Base-by-base conservation (phyloP, 345 rosid species). In the Melaleuca alternifolia region DNA sequence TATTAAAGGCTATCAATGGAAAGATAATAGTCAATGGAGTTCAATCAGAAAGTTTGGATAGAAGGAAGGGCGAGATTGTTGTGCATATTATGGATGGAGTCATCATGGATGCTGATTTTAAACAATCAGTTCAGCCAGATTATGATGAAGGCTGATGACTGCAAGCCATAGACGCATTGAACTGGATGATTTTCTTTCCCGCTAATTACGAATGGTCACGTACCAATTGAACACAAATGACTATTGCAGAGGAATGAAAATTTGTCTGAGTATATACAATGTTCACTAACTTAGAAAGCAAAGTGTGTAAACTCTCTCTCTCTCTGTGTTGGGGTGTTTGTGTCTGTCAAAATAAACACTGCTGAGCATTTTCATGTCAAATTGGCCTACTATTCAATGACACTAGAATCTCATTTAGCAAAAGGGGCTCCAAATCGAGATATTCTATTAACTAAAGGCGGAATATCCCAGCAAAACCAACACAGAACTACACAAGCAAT, bases 101-200 rank as follows among this genome's bases (percentile, higher is more conserved):
- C 10, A 37, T 95, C 16, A 95, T 95, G 99, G 98, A 97, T 89
- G 92, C 97, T 28, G 96, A 95, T 84, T 97, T 95, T 65, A 92
- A 95, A 83, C 95, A 92, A 37, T 93, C 99, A 1, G 89, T 95
- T 85, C 89, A 89, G 86, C 92, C 94, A 87, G 94, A 92, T 89
- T 26, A 86, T 51, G 89, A 79, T 53, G 91, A 81, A 77, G 89
- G 87, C 61, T 76, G 85, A 84, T 33, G 79, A 71, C 79, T 0
- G 48, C 79, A 71, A 71, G 79, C 24, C 79, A 23, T 2, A 7
- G 24, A 4, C 12, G 48, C 12, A 5, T 33, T 71, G 48, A 71
- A 33, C 24, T 8, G 48, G 76, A 16, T 33, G 77, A 33, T 65
- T 16, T 65, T 65, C 77, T 65, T 65, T 65, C 46, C 24, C 18